A percentile compares a stretch with the other conserved stretches of the same genome.
Conservation (phyloP, 176 grass and related monocot species). For the Rhipidocladum racemiflorum region DNA sequence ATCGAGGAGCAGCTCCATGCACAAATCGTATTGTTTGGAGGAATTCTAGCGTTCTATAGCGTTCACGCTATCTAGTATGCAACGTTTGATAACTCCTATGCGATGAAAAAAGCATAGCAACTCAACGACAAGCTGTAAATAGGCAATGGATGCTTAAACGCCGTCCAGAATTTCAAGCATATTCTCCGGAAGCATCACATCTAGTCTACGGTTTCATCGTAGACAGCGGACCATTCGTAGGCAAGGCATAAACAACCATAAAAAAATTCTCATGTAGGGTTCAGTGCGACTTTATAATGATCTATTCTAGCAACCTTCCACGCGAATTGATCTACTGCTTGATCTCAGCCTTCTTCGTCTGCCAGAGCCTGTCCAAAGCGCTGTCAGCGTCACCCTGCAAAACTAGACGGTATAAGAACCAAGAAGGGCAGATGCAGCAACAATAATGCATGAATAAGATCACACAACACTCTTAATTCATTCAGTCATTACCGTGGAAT, state of each 20-base stretch:
- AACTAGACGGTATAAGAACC: neutral
- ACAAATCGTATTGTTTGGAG: too few species aligned
- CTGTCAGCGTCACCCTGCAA: slow-evolving; percentile 59
- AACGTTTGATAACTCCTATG: too few species aligned
- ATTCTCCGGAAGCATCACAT: neutral
- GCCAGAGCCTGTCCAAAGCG: slow-evolving; percentile 60
- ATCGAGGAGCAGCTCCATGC: too few species aligned
- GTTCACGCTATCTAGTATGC: too few species aligned
- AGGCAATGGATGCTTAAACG: neutral
- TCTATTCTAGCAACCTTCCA: slow-evolving; percentile 7
- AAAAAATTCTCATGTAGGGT: neutral
- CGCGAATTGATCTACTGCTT: slow-evolving; percentile 32
- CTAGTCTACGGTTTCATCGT: neutral
- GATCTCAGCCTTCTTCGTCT: slow-evolving; percentile 36
- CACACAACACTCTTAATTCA: neutral
- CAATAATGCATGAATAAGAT: neutral
- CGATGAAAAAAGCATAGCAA: neutral
- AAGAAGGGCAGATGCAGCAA: slow-evolving; percentile 3
- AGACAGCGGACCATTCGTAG: neutral
- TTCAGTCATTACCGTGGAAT: neutral
- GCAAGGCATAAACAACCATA: neutral
- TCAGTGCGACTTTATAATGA: neutral
- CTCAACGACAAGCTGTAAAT: neutral
- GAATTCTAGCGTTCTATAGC: too few species aligned
- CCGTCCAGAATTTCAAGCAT: neutral